Conservation (phyloP, 2,329 filamentous ascomycete genomes). For the Fusarium humuli region DNA sequence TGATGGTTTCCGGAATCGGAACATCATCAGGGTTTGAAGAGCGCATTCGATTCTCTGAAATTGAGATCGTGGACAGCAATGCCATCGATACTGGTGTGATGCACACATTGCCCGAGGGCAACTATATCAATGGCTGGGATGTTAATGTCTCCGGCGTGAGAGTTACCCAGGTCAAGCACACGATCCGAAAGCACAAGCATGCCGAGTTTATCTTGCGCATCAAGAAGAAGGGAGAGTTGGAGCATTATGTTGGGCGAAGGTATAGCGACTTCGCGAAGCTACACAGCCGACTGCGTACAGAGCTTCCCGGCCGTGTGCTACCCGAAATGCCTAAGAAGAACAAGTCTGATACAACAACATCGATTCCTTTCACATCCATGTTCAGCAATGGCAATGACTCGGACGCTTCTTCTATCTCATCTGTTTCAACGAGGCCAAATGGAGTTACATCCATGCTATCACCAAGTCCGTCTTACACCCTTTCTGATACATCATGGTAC, state of each 20-base stretch:
- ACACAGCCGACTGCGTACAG: slow-evolving; percentile 81
- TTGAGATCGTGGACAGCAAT: slow-evolving; percentile 94
- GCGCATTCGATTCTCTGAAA: slow-evolving; percentile 93
- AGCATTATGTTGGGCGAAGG: slow-evolving; percentile 83
- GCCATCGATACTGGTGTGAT: slow-evolving; percentile 92
- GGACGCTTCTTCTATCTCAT: slow-evolving; percentile 84
- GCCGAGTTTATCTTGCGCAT: slow-evolving; percentile 93
- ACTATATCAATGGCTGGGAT: slow-evolving; percentile 96
- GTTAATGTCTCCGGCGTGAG: slow-evolving; percentile 90
- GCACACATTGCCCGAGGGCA: slow-evolving; percentile 88
- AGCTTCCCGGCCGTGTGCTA: slow-evolving; percentile 90
- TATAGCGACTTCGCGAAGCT: slow-evolving; percentile 90
- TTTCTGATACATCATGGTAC: neutral
- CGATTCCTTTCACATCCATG: slow-evolving; percentile 66
- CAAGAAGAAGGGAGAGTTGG: slow-evolving; percentile 78
- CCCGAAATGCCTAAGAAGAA: slow-evolving; percentile 92
- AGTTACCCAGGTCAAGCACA: slow-evolving; percentile 83
- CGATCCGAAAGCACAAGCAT: slow-evolving; percentile 90
- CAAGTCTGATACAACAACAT: slow-evolving; percentile 76
- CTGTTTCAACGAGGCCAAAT: slow-evolving; percentile 72
- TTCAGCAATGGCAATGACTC: slow-evolving; percentile 73
- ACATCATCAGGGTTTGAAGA: slow-evolving; percentile 98
- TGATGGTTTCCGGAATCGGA: slow-evolving; percentile 98
- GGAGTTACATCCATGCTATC: slow-evolving; percentile 45
- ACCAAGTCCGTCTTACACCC: slow-evolving; percentile 34